Evolutionary conservation across 164 flowering plant species (phyloP).

Genomic region (Amborella trichopoda): DNA sequence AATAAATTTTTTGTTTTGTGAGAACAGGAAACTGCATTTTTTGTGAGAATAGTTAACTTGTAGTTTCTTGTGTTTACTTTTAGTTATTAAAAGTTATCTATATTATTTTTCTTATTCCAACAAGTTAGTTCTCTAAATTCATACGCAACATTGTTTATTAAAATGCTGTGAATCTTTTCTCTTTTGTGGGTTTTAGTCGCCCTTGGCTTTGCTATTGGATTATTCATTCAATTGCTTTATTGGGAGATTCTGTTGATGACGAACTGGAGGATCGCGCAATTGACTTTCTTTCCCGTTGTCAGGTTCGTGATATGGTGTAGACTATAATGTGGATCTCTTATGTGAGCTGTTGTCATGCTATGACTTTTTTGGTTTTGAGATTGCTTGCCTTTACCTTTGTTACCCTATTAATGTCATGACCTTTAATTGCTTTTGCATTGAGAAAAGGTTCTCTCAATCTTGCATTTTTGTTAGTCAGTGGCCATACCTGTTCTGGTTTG

Average conservation of each 20-base stretch:
- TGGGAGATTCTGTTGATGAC: constrained; percentile 58
- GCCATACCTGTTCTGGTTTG: too few species aligned
- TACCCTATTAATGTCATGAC: too few species aligned
- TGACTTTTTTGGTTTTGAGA: too few species aligned
- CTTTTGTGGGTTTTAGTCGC: constrained; percentile 35
- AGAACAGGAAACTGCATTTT: background rate
- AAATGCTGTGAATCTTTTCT: background rate
- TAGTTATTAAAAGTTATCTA: background rate
- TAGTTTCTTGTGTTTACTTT: too few species aligned
- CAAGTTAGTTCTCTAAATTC: background rate
- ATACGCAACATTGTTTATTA: background rate
- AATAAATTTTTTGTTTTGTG: background rate
- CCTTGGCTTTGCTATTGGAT: constrained; percentile 99
- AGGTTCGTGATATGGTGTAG: constrained; percentile 30
- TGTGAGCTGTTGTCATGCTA: background rate
- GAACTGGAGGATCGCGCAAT: constrained; percentile 41
- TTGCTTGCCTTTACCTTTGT: too few species aligned
- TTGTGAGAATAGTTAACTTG: background rate
- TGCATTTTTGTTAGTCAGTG: too few species aligned
- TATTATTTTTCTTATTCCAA: background rate
- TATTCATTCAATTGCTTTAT: constrained; percentile 68
- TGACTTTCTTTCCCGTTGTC: constrained; percentile 81
- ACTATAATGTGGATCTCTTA: background rate
- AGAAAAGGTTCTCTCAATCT: too few species aligned
- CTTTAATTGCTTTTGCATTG: too few species aligned